phyloP scores from a whole-genome alignment of 1,284 basidiomycete genomes.

The Hymenochaete sp. region DNA sequence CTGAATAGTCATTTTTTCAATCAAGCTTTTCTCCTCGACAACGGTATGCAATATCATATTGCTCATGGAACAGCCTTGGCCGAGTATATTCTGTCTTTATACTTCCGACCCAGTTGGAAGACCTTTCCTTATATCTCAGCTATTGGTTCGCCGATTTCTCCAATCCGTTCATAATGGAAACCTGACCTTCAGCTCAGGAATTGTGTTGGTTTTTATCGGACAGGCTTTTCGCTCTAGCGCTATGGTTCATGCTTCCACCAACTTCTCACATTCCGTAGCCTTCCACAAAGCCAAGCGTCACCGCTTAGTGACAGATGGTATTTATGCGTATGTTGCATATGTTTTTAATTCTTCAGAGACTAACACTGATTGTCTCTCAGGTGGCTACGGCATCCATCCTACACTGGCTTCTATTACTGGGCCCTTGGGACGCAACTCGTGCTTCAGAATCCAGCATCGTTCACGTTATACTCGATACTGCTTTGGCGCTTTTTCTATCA shows the following conservation, averaged over 20 bases:
- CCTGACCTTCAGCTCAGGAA: conserved; percentile 35
- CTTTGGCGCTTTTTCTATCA: conserved; percentile 83
- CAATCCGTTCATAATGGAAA: neutral
- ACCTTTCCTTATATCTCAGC: conserved; percentile 42
- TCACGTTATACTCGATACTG: conserved; percentile 52
- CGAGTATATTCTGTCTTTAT: conserved; percentile 74
- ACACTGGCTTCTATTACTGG: conserved; percentile 98
- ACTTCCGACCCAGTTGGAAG: conserved; percentile 58
- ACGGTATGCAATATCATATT: conserved; percentile 78
- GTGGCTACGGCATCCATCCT: conserved; percentile 91
- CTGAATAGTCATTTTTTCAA: conserved; percentile 2
- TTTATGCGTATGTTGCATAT: conserved; percentile 61
- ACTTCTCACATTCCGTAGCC: conserved; percentile 88
- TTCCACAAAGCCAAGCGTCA: conserved; percentile 66
- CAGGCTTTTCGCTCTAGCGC: conserved; percentile 80
- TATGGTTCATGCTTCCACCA: conserved; percentile 92
- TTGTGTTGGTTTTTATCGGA: conserved; percentile 56
- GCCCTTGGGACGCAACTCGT: conserved; percentile 92
- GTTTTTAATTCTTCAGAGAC: neutral
- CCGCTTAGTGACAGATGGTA: conserved; percentile 74
- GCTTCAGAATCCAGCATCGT: conserved; percentile 78
- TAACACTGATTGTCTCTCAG: conserved; percentile 32
- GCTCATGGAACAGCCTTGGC: conserved; percentile 73
- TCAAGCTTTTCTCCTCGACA: conserved; percentile 89
- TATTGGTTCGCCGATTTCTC: conserved; percentile 39